Evolutionary conservation across 2,329 filamentous ascomycete genomes (phyloP), one percentile per base, ranked within the genome.

Genomic region (Ascochyta fabae): DNA sequence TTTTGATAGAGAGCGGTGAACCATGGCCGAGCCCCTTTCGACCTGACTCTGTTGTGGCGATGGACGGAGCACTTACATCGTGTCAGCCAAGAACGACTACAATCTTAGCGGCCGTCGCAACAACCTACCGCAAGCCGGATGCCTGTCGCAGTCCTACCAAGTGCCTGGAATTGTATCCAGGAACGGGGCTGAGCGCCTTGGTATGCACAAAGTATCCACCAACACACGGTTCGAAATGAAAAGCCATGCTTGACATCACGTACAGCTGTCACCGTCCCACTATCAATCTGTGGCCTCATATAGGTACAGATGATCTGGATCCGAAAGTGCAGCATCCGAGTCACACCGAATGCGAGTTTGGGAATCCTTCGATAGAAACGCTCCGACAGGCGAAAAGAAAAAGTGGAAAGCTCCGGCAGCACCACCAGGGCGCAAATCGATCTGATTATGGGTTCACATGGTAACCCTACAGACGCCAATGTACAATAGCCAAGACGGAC

Each of bases 51-150:
- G 15, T 15, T 34, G 8, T n/a, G 36, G 19, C 36, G 23, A 34
- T 7, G 19, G 9, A 15, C 13, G 27, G 23, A 41, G 26, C 4
- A 27, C 29, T 41, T 12, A 22, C 36, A 33, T 26, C 13, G n/a
- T 48, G 27, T 24, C 46, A 34, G 46, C 46, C 46, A 48, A 48
- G 46, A 31, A 12, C 27, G 15, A 33, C 44, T 47, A 38, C 44
- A 27, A 6, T 27, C 23, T 29, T 35, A 41, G 38, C 23, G 15
- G 22, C 38, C 22, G 22, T 27, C 12, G 38, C 16, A 35, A 35
- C 46, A 23, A 27, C 13, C 29, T 38, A 27, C 46, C 15, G 27
- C 36, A 26, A 33, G 36, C 46, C 41, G 19, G 9, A 41, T 48
- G 46, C 46, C 34, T 41, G 24, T 41, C 13, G 27, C 8, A 34